These are phyloP conservation scores for Tuber indicum DNA, from an alignment of 495 filamentous ascomycete species.

Conservation along the genomic window DNA sequence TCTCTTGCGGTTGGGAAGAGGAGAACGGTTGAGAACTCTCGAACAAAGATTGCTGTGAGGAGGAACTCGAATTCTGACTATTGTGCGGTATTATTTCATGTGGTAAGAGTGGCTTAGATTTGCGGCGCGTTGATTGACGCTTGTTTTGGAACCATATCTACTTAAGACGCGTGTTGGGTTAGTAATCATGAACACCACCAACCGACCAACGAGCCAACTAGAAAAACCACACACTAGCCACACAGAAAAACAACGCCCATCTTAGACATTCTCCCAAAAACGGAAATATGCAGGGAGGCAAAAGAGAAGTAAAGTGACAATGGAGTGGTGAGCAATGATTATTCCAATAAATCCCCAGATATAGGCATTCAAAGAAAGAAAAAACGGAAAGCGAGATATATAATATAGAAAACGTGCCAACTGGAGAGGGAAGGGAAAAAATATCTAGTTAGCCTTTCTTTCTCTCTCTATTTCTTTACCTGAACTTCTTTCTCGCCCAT, in stretches of 20 bases:
- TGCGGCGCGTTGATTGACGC: conserved; percentile 85
- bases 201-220: not conserved
- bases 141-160: conserved; percentile 99
- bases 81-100: conserved; percentile 57
- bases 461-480: conserved; percentile 51
- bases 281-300: not conserved
- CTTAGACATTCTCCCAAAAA: not conserved
- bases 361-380: conserved; percentile 6
- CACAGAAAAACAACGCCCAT: not conserved
- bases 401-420: conserved; percentile 4
- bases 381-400: not conserved
- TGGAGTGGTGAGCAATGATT: not conserved
- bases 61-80: conserved; percentile 13
- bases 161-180: conserved; percentile 13
- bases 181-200: not conserved
- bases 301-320: not conserved
- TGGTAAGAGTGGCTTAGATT: conserved; percentile 76
- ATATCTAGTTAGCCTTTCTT: not conserved
- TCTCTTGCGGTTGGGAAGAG: conserved; percentile 22
- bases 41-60: conserved; percentile 30
- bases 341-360: not conserved
- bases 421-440: not conserved
- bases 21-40: conserved; percentile 24
- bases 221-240: not conserved
- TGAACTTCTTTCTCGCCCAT: conserved; percentile 97